Evolutionary conservation across 257 asterid species (phyloP).

Genomic region (Verbascum thapsus): DNA sequence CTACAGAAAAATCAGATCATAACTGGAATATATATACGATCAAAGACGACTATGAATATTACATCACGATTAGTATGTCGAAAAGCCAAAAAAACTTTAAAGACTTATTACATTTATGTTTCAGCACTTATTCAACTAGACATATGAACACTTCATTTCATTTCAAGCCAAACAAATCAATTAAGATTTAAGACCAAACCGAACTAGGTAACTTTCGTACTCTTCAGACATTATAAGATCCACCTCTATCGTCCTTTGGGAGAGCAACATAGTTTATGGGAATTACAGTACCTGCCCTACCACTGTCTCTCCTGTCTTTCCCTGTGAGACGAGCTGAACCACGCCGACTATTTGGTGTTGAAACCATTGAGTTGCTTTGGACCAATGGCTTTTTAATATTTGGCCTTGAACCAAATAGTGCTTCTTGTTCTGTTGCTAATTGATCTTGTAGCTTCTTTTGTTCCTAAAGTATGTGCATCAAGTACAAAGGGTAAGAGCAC

Average conservation of each 20-base stretch:
- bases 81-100: neutral
- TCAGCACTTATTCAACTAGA: slow-evolving; percentile 17
- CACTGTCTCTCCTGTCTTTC: slow-evolving; percentile 58
- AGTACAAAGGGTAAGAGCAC: neutral
- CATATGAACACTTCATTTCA: neutral
- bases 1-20: neutral
- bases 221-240: neutral
- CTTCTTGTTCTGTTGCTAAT: slow-evolving; percentile 65
- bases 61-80: slow-evolving; percentile 5
- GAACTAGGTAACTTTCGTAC: neutral
- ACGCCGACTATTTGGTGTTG: slow-evolving; percentile 62
- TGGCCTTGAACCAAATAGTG: slow-evolving; percentile 63
- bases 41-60: neutral
- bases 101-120: slow-evolving; percentile 21
- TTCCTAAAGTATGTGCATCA: slow-evolving; percentile 43
- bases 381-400: slow-evolving; percentile 58
- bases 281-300: slow-evolving; percentile 43
- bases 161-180: neutral
- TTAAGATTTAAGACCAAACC: neutral
- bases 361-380: slow-evolving; percentile 52
- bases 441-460: slow-evolving; percentile 78
- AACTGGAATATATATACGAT: neutral
- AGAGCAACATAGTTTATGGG: slow-evolving; percentile 79
- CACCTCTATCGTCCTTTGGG: slow-evolving; percentile 55
- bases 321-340: slow-evolving; percentile 47